Percentiles rank a stretch among this genome's conserved stretches.
phyloP scores from a whole-genome alignment of 495 filamentous ascomycete species.

The Aspergillus funiculosus region DNA sequence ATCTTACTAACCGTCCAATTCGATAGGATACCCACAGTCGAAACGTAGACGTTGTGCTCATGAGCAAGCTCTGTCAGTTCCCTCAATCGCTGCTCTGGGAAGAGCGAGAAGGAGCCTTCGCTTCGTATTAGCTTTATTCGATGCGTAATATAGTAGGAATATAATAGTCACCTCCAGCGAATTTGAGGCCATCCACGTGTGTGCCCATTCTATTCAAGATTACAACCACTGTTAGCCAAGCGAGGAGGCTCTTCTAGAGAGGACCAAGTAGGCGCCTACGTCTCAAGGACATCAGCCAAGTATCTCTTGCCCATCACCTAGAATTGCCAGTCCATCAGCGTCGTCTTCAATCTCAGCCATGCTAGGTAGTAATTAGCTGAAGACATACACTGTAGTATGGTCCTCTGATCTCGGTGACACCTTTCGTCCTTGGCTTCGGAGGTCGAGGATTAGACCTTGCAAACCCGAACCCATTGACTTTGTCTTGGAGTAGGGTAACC shows the following conservation, averaged over 20 bases:
- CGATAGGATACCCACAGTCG: conserved; percentile 32
- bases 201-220: conserved; percentile 39
- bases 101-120: conserved; percentile 49
- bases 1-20: neutral
- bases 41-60: conserved; percentile 48
- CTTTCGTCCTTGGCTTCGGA: conserved; percentile 44
- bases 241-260: no score
- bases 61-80: conserved; percentile 52
- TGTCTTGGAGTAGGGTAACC: conserved; percentile 46
- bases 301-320: conserved; percentile 50
- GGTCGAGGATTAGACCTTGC: conserved; percentile 47
- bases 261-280: conserved; percentile 26
- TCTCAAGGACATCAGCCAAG: conserved; percentile 48
- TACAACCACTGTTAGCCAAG: neutral
- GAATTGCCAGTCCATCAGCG: conserved; percentile 1
- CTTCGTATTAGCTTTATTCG: no score
- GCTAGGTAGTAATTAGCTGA: neutral
- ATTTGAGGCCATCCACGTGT: conserved; percentile 53
- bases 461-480: conserved; percentile 48
- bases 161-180: conserved; percentile 53
- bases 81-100: conserved; percentile 41
- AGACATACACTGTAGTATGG: conserved; percentile 48
- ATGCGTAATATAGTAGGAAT: no score
- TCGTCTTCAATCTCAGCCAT: neutral
- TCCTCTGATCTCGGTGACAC: conserved; percentile 52